Conservation (phyloP, 139 green algal genomes). For the Chlamydomonas sp. region DNA sequence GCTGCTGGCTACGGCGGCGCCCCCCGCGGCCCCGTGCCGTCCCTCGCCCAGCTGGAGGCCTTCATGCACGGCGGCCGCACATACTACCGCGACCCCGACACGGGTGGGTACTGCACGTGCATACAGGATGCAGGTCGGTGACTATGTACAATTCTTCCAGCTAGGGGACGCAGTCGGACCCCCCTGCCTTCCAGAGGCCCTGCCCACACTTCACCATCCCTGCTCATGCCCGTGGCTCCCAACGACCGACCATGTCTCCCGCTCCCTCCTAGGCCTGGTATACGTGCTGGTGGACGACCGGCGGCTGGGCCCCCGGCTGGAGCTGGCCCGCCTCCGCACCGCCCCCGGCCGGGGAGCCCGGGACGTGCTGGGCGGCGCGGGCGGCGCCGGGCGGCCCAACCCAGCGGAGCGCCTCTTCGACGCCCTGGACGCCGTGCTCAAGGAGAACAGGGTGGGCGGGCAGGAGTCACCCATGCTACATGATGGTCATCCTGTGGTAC, state of each 20-base stretch:
- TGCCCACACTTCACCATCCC: no score
- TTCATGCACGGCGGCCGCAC: conserved; percentile 4
- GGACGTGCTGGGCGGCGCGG: not conserved
- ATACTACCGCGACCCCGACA: conserved; percentile 22
- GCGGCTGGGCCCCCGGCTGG: not conserved
- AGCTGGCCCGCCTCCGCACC: conserved; percentile 18
- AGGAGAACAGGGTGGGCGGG: conserved; percentile 13
- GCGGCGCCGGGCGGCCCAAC: not conserved
- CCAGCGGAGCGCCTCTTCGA: conserved; percentile 17
- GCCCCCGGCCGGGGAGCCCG: not conserved
- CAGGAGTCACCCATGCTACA: not conserved
- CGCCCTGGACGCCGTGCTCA: conserved; percentile 25
- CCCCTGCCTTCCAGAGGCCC: no score
- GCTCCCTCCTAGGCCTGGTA: not conserved
- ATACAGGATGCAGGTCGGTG: no score
- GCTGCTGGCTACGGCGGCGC: not conserved
- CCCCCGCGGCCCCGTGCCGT: not conserved
- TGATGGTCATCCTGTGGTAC: not conserved
- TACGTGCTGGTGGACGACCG: conserved; percentile 28
- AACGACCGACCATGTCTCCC: not conserved
- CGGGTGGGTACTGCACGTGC: not conserved
- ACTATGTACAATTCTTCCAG: no score
- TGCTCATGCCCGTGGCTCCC: no score
- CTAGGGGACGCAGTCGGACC: no score
- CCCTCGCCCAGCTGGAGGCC: conserved; percentile 11